Evolutionary conservation across 2,329 filamentous ascomycete species (phyloP), one percentile per base, ranked within the genome.

Genomic region (Colletotrichum sublineola): DNA sequence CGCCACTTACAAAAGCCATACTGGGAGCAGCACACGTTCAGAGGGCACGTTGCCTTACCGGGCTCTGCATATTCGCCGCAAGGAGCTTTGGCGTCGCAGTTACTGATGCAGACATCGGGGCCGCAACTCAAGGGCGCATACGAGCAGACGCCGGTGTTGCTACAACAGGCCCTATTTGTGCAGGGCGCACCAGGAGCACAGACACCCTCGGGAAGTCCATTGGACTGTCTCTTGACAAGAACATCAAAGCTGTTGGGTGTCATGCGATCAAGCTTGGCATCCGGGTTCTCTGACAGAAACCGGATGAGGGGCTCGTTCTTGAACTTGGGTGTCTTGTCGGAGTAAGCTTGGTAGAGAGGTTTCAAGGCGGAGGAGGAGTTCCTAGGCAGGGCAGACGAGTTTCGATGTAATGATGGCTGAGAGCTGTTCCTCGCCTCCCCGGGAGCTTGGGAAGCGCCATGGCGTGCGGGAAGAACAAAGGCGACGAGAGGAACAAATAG

Each of bases 131-230:
- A 11, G 57, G 57, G 36, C 11, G 31, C 53, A 31, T 56, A 56
- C 15, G 31, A 56, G 31, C 53, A 56, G 24, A 48, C 57, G 6
- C 57, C 38, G 5, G 33, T 66, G 24, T 48, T 75, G 33, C 57
- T 61, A 20, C 57, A 61, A 24, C 57, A 44, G 24, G 57, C 57
- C 15, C 38, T 8, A 20, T 61, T 61, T 38, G 15, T 36, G 38
- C 57, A 61, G 36, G 57, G 57, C 33, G 14, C 14, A 0, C 38
- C 57, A 8, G 57, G 57, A 6, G 57, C 57, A n/a, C 57, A 61
- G 29, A 36, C 38, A 12, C 57, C 57, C 38, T 42, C 57, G 12
- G 57, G 38, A 44, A 38, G 24, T 36, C 38, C 57, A 15, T 38
- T n/a, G 5, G 31, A 33, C 53, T 56, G 53, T 20, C 53, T 33